Percentiles rank a stretch among this genome's conserved stretches.
phyloP scores from a whole-genome alignment of 2,329 filamentous ascomycete genomes.

The Exophiala xenobiotica region DNA sequence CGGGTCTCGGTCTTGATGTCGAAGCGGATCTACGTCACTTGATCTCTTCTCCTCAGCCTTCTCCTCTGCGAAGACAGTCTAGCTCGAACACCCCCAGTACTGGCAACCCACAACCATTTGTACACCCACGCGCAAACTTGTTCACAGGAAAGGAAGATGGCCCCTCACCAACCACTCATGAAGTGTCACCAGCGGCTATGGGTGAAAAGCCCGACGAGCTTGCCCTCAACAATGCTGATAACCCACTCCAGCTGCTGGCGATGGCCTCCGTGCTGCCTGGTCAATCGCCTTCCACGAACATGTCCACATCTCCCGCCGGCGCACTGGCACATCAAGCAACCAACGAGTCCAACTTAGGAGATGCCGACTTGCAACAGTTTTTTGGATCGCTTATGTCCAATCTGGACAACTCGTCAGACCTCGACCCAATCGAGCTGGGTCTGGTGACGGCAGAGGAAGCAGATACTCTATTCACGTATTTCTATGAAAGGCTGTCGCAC shows the following conservation, averaged over 20 bases:
- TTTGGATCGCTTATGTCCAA: slow-evolving; percentile 65
- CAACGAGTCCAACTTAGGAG: slow-evolving; percentile 37
- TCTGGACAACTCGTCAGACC: slow-evolving; percentile 61
- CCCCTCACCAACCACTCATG: slow-evolving; percentile 32
- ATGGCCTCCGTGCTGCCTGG: slow-evolving; percentile 57
- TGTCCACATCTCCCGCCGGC: slow-evolving; percentile 57
- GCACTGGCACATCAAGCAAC: slow-evolving; percentile 29
- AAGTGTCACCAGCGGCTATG: slow-evolving; percentile 30
- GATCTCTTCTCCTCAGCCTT: slow-evolving; percentile 48
- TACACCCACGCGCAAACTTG: slow-evolving; percentile 14
- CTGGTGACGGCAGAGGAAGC: slow-evolving; percentile 67
- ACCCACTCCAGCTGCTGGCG: slow-evolving; percentile 70
- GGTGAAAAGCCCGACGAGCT: slow-evolving; percentile 51
- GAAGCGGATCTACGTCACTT: slow-evolving; percentile 52
- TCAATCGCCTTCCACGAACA: slow-evolving; percentile 21
- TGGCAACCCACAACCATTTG: not conserved
- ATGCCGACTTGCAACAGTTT: slow-evolving; percentile 60
- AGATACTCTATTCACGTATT: slow-evolving; percentile 61
- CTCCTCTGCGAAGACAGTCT: slow-evolving; percentile 22
- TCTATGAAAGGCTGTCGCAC: slow-evolving; percentile 68
- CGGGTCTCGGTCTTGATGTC: slow-evolving; percentile 44
- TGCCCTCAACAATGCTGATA: slow-evolving; percentile 70
- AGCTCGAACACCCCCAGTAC: slow-evolving; percentile 5
- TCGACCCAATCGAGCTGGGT: slow-evolving; percentile 69
- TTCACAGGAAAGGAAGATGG: slow-evolving; percentile 18